A percentile compares a stretch with the other conserved stretches of the same genome.
Evolutionary conservation across 768 basidiomycete genomes (phyloP).

Genomic region (Boletellus sp.): DNA sequence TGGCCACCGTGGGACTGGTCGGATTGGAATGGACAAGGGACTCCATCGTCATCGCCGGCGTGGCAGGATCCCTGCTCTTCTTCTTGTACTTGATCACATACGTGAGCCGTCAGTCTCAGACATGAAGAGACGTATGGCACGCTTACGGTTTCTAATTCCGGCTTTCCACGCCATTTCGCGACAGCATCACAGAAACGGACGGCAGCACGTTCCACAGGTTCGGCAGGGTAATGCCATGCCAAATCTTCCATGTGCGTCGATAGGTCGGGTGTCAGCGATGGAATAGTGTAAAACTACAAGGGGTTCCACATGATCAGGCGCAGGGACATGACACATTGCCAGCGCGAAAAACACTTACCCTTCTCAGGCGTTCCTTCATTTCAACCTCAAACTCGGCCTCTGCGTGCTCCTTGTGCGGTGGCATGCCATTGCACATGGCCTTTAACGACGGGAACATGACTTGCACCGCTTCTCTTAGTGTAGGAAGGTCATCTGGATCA

Average conservation of each 20-base stretch:
- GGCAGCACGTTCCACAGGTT: conserved; percentile 75
- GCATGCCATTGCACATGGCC: conserved; percentile 23
- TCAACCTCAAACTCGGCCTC: conserved; percentile 73
- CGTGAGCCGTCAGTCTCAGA: conserved; percentile 22
- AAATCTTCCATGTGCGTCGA: conserved; percentile 70
- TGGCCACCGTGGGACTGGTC: conserved; percentile 48
- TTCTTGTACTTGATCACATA: conserved; percentile 53
- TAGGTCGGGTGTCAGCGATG: conserved; percentile 65
- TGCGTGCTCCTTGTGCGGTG: conserved; percentile 40
- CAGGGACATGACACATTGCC: background rate
- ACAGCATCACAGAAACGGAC: conserved; percentile 80
- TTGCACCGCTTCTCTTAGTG: conserved; percentile 57
- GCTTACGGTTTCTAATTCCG: conserved; percentile 72
- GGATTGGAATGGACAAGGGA: conserved; percentile 70
- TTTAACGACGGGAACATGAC: conserved; percentile 64
- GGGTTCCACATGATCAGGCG: background rate
- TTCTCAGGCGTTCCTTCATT: conserved; percentile 67
- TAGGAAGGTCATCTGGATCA: conserved; percentile 76
- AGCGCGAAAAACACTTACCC: conserved; percentile 44
- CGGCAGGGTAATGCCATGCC: conserved; percentile 77
- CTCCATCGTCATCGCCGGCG: conserved; percentile 54
- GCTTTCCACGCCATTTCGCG: conserved; percentile 78
- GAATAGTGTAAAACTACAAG: conserved; percentile 72
- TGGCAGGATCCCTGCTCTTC: conserved; percentile 29
- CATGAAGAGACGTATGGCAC: background rate